Conservation (phyloP, 1,139 yeast genomes). For the Kurtzmaniella quercitrusa region DNA sequence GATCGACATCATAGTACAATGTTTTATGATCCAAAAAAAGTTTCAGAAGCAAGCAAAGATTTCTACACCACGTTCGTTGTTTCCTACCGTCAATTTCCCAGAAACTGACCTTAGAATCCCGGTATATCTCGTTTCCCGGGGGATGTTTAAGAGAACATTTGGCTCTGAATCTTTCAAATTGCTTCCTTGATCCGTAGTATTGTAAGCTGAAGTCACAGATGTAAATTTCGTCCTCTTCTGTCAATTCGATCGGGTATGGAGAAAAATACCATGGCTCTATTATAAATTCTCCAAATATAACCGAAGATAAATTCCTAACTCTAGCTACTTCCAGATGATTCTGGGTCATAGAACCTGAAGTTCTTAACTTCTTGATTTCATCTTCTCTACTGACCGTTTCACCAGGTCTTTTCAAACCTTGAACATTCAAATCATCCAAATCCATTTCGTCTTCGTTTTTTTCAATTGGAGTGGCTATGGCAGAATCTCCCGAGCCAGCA, state of each 20-base stretch:
- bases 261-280: conserved; percentile 99
- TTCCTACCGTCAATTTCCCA: conserved; percentile 96
- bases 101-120: conserved; percentile 74
- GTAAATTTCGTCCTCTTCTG: conserved; percentile 85
- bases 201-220: conserved; percentile 89
- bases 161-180: conserved; percentile 83
- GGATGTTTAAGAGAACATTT: conserved; percentile 91
- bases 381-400: conserved; percentile 81
- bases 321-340: conserved; percentile 83
- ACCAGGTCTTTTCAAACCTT: conserved; percentile 63
- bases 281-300: conserved; percentile 84
- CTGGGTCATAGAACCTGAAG: conserved; percentile 96
- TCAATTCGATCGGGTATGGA: conserved; percentile 91
- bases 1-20: conserved; percentile 94
- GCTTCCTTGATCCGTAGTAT: conserved; percentile 84
- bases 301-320: conserved; percentile 73
- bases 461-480: conserved; percentile 12
- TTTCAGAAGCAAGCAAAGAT: conserved; percentile 82
- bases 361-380: conserved; percentile 85
- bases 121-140: conserved; percentile 94
- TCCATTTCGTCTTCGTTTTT: conserved; percentile 71
- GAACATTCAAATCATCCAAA: conserved; percentile 79
- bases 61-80: conserved; percentile 96
- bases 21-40: conserved; percentile 93
- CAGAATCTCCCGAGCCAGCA: conserved; percentile 4